Conservation (phyloP, 257 asterid species). For the Solanum peruvianum region DNA sequence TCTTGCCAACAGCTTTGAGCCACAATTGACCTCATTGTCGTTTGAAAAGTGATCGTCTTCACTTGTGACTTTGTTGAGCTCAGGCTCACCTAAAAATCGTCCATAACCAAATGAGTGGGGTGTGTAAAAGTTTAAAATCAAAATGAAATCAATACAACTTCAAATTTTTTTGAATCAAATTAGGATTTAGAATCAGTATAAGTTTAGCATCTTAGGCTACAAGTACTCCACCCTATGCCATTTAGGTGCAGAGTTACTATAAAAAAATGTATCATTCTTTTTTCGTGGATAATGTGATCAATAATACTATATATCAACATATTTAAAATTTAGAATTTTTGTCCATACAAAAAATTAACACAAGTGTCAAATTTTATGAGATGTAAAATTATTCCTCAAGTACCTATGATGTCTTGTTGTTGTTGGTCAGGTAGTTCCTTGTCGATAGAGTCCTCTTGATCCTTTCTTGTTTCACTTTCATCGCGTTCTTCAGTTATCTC, state of each 20-base stretch:
- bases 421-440: background rate
- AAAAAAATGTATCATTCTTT: background rate
- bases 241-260: background rate
- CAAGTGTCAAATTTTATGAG: background rate
- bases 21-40: background rate
- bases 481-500: background rate
- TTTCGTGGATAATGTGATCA: background rate
- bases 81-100: background rate
- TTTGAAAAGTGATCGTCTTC: background rate
- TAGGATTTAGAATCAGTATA: too few relatives aligned
- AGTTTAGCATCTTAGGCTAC: background rate
- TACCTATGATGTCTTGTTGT: background rate
- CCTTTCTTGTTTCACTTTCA: background rate
- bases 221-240: background rate
- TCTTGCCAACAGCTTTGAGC: background rate
- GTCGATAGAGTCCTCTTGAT: background rate
- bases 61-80: background rate
- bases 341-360: background rate
- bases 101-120: background rate
- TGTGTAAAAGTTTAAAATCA: too few relatives aligned
- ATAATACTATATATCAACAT: background rate
- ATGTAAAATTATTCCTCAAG: background rate
- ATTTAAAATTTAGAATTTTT: background rate
- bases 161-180: too few relatives aligned
- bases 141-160: too few relatives aligned